phyloP scores from a whole-genome alignment of 2,329 filamentous ascomycete genomes.

The Apiospora malaysiana region DNA sequence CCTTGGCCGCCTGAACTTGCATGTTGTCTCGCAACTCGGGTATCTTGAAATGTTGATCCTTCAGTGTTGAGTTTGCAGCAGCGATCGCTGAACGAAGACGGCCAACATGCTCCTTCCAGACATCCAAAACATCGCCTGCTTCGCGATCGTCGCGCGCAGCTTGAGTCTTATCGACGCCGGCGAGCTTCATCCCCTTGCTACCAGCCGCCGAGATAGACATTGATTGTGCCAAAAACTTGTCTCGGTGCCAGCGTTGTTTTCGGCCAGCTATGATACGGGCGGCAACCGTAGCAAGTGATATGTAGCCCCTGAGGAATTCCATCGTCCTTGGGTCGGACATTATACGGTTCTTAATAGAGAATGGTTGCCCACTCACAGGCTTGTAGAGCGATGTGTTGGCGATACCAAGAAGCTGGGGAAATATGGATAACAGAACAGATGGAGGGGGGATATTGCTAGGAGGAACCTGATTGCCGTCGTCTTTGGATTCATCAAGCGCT shows the following conservation, averaged over 20 bases:
- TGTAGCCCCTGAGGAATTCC: conserved; percentile 68
- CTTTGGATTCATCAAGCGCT: conserved; percentile 32
- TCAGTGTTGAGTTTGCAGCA: conserved; percentile 60
- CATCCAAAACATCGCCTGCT: conserved; percentile 74
- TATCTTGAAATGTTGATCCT: conserved; percentile 52
- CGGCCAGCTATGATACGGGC: conserved; percentile 85
- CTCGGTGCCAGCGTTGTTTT: conserved; percentile 88
- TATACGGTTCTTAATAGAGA: conserved; percentile 66
- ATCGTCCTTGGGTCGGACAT: conserved; percentile 67
- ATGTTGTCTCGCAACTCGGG: conserved; percentile 76
- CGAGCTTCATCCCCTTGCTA: conserved; percentile 88
- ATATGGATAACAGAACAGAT: conserved; percentile 78
- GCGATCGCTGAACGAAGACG: conserved; percentile 75
- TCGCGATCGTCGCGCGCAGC: conserved; percentile 84
- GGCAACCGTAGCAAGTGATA: conserved; percentile 69
- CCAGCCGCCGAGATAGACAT: conserved; percentile 85
- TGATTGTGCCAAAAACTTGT: conserved; percentile 81
- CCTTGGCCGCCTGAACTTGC: conserved; percentile 70
- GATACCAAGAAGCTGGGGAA: conserved; percentile 72
- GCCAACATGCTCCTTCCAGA: conserved; percentile 79
- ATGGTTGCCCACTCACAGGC: conserved; percentile 63
- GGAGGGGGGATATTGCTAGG: conserved; percentile 91
- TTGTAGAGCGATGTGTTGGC: conserved; percentile 70
- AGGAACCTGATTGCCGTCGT: conserved; percentile 52
- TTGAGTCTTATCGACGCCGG: conserved; percentile 83